Evolutionary conservation across 441 rosid species (phyloP), one percentile per base, ranked within the genome.

Genomic region (Bocquillonia castaneifolia): DNA sequence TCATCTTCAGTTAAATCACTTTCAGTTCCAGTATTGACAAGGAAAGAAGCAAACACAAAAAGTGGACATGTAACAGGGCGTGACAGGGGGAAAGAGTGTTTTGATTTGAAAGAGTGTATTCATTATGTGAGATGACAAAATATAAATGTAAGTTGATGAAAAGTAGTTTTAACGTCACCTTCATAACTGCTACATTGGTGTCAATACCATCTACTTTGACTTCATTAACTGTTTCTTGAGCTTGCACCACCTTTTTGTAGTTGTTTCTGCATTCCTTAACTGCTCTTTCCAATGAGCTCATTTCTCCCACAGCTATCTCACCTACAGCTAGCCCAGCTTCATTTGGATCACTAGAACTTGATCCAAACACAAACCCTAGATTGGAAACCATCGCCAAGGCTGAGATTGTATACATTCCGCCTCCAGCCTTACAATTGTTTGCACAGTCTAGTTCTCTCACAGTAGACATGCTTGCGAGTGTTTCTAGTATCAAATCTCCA

Each of bases 151-250:
- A 72, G 42, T 45, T 45, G 28, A 29, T 14, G 29, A 39, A 31
- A 13, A 45, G 15, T 13, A 14, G 2, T 48, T 36, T n/a, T 22
- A 54, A 64, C 55, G 60, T 69, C 83, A 92, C 98, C 98, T 93
- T 91, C 98, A 91, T 93, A 59, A 93, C 92, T 31, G 97, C 98
- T 84, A 89, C 53, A 76, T 93, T 93, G 71, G 97, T 88, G 76
- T 91, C 97, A 70, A 93, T 82, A 34, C 98, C 97, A 70, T 93
- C 91, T 26, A 88, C 96, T 84, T 91, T 91, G 26, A 88, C 98
- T 72, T 84, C 96, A 85, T 88, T 85, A 17, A 93, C 88, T 2
- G 98, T 84, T 78, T 85, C 93, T 81, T 86, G 92, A 3, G 98
- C 97, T 10, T 50, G 72, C 63, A 83, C 87, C 70, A 86, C 95